Evolutionary conservation across 1,284 basidiomycete species (phyloP), one percentile per base, ranked within the genome.

Genomic region (Irpex rosettiformis): DNA sequence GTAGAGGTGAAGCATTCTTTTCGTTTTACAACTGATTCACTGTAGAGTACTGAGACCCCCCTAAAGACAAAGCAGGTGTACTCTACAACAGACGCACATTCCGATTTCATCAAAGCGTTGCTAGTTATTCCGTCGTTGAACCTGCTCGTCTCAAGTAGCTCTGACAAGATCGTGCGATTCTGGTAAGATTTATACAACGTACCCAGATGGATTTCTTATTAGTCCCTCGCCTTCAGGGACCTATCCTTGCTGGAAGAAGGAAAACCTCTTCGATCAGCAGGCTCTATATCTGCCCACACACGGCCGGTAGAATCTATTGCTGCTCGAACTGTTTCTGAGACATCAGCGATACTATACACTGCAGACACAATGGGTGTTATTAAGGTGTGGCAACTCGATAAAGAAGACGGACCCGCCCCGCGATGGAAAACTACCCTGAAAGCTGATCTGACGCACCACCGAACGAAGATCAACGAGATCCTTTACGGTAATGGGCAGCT

Each of bases 331-430:
- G 64, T 75, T 30, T 80, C 83, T 0, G 73, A 76, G 28, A 70
- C 71, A 10, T 73, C 78, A 4, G 80, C 75, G 1, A 74, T 79
- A 18, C 72, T 95, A 3, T 92, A 86, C 71, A 93, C 91, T 0
- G 91, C 82, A 7, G 94, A 96, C 70, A 94, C 90, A 3, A 90
- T 95, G 84, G 94, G 94, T 1, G 70, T 88, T 7, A 86, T 95
- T 69, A 89, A 85, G 62, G 73, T 82, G 16, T 93, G 92, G 91
- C 74, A 81, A n/a, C 67, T 93, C 37, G 73, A 59, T 25, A 66
- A 75, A 55, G 82, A 80, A 65, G 77, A 79, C 56, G 69, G 30
- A 24, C 45, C 60, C 65, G 66, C 76, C 13, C 71, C 78, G 1
- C 75, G 80, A 49, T 90, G 89, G 84, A 77, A 72, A 47, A 73